A percentile compares a stretch with the other conserved stretches of the same genome.
Evolutionary conservation across 331 rosid species (phyloP).

Genomic region (Acacia pycnantha): DNA sequence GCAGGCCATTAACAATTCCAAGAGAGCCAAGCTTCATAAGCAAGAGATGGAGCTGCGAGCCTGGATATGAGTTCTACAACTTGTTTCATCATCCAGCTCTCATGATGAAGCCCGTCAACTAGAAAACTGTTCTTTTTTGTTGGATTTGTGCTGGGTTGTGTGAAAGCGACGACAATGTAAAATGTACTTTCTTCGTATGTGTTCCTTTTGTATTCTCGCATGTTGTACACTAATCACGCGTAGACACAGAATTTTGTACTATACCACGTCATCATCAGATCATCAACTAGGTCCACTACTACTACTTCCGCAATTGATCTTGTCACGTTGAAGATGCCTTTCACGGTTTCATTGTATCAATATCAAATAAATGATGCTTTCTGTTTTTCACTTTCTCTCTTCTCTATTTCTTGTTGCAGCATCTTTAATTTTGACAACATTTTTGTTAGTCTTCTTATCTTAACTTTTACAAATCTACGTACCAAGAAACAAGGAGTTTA

Average conservation of each 20-base stretch:
- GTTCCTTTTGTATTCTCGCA: neutral
- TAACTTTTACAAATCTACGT: neutral
- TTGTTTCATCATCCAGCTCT: constrained; percentile 54
- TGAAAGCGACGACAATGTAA: constrained; percentile 25
- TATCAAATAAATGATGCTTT: neutral
- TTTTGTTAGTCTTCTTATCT: neutral
- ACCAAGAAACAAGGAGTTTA: neutral
- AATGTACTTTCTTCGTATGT: neutral
- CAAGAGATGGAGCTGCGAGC: constrained; percentile 49
- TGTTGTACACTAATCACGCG: neutral
- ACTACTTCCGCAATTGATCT: neutral
- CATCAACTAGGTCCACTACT: neutral
- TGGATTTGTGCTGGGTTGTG: neutral
- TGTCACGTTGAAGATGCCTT: neutral
- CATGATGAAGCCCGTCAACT: constrained; percentile 44
- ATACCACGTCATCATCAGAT: neutral
- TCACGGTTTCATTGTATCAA: neutral
- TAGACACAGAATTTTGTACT: neutral
- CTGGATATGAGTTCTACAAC: constrained; percentile 47
- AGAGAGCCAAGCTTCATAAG: constrained; percentile 72
- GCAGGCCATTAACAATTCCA: constrained; percentile 62
- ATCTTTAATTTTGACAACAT: neutral
- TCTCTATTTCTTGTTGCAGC: neutral
- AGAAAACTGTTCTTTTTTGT: neutral
- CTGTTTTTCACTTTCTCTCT: neutral